phyloP scores from a whole-genome alignment of 2,329 filamentous ascomycete species.

The Arthrobotrys iridis region DNA sequence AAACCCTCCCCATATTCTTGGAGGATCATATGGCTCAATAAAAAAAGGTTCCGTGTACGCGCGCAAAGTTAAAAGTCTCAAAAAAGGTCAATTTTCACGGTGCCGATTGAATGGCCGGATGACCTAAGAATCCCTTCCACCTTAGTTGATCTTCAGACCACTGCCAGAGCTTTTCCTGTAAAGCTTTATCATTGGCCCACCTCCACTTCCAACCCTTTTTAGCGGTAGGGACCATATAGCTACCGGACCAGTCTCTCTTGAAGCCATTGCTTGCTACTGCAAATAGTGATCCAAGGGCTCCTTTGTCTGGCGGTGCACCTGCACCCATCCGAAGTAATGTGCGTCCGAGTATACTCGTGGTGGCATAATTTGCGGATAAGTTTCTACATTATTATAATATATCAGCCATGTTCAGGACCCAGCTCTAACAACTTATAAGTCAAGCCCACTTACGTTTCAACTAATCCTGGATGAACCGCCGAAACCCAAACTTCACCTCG shows the following conservation, averaged over 20 bases:
- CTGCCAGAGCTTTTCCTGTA: slow-evolving; percentile 40
- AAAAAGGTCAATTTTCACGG: background rate
- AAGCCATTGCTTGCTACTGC: slow-evolving; percentile 35
- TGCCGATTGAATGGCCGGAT: too few species aligned
- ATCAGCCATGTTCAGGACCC: background rate
- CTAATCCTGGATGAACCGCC: slow-evolving; percentile 63
- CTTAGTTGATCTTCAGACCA: slow-evolving; percentile 43
- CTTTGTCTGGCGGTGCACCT: slow-evolving; percentile 34
- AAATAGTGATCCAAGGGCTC: slow-evolving; percentile 17
- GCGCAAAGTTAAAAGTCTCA: background rate
- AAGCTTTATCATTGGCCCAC: slow-evolving; percentile 22
- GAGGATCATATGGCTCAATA: too few species aligned
- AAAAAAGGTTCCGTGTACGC: background rate
- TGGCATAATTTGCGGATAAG: slow-evolving; percentile 25
- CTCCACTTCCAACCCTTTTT: slow-evolving; percentile 21
- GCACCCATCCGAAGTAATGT: slow-evolving; percentile 23
- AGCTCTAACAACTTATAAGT: background rate
- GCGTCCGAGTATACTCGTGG: slow-evolving; percentile 14
- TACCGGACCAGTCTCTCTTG: slow-evolving; percentile 39
- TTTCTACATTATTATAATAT: background rate
- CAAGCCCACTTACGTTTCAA: slow-evolving; percentile 59
- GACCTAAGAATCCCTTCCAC: slow-evolving; percentile 29
- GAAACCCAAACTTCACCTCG: slow-evolving; percentile 62
- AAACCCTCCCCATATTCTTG: too few species aligned
- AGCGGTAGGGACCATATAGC: slow-evolving; percentile 24